Conservation (phyloP, 805 yeast species). For the Hanseniaspora meyeri region DNA sequence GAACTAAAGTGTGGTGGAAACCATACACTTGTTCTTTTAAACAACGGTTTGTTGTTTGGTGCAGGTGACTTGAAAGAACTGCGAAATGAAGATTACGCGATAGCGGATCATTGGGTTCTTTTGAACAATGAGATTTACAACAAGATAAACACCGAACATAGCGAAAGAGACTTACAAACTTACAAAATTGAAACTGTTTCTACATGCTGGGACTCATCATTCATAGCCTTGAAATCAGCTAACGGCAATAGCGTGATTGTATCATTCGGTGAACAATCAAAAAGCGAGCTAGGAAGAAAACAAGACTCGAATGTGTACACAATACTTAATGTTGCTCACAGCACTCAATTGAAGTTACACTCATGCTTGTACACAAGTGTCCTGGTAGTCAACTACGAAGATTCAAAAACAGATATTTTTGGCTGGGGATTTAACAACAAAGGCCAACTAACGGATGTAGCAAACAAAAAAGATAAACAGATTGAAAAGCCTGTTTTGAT, state of each 20-base stretch:
- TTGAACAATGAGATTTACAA: slow-evolving; percentile 30
- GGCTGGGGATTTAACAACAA: slow-evolving; percentile 45
- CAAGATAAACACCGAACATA: slow-evolving; percentile 59
- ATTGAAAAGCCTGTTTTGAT: slow-evolving; percentile 13
- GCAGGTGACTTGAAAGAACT: slow-evolving; percentile 34
- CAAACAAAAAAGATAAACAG: slow-evolving; percentile 15
- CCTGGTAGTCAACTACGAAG: not conserved
- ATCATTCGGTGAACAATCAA: slow-evolving; percentile 10
- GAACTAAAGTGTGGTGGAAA: slow-evolving; percentile 68
- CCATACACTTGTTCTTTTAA: slow-evolving; percentile 54
- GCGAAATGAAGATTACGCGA: not conserved
- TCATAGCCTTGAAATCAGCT: not conserved
- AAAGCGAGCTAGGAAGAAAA: slow-evolving; percentile 4
- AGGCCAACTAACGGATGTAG: slow-evolving; percentile 27
- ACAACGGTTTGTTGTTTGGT: slow-evolving; percentile 41
- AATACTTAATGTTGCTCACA: not conserved
- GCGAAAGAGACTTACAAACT: slow-evolving; percentile 37
- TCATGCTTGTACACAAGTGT: slow-evolving; percentile 10
- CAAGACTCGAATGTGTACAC: not conserved
- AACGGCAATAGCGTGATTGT: not conserved
- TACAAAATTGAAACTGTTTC: not conserved
- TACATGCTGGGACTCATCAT: slow-evolving; percentile 11
- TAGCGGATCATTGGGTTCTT: not conserved
- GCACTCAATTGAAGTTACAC: not conserved
- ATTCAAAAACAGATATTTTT: slow-evolving; percentile 12